phyloP scores from a whole-genome alignment of 148 eudicot genomes.

The Chenopodium quinoa region DNA sequence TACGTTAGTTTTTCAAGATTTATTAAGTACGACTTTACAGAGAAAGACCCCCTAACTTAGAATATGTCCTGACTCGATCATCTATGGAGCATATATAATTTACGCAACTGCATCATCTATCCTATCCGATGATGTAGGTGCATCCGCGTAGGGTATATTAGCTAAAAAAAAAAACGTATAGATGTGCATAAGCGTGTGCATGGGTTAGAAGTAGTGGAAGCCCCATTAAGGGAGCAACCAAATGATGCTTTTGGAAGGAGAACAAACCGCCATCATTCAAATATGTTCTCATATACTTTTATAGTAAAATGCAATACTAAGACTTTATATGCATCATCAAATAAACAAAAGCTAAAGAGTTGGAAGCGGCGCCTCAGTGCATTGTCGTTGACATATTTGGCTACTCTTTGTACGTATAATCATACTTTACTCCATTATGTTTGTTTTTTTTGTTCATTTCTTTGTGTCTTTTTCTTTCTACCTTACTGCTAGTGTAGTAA shows the following conservation, averaged over 20 bases:
- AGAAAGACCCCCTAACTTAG: too few relatives aligned
- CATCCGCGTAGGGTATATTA: too few relatives aligned
- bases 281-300: background rate
- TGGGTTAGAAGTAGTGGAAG: slow-evolving; percentile 7
- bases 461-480: background rate
- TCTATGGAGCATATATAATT: too few relatives aligned
- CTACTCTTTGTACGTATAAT: background rate
- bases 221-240: slow-evolving; percentile 10
- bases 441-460: background rate
- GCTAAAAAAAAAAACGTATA: too few relatives aligned
- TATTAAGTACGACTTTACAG: too few relatives aligned
- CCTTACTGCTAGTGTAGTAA: background rate
- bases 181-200: slow-evolving; percentile 4
- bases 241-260: background rate
- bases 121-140: too few relatives aligned
- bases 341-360: background rate
- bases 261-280: slow-evolving; percentile 11
- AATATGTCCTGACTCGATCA: too few relatives aligned
- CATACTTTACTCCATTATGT: background rate
- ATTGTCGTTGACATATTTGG: slow-evolving; percentile 27
- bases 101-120: too few relatives aligned
- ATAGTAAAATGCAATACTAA: background rate
- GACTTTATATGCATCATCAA: background rate
- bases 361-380: slow-evolving; percentile 22
- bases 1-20: too few relatives aligned